Evolutionary conservation across 495 filamentous ascomycete species (phyloP).

Genomic region (Immersiella caudata): DNA sequence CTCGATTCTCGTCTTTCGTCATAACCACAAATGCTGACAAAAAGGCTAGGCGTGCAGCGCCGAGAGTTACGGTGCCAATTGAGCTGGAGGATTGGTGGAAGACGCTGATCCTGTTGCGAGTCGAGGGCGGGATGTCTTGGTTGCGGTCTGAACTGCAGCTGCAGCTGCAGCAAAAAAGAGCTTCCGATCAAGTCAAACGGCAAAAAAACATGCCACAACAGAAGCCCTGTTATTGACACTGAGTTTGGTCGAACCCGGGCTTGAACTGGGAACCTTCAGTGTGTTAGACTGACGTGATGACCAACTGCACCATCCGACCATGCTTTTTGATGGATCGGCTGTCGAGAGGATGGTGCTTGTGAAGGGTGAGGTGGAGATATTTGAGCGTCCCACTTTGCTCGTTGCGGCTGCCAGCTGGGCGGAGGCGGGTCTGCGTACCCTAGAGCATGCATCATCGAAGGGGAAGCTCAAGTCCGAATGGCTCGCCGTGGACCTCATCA

Average conservation of each 20-base stretch:
- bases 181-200: not conserved
- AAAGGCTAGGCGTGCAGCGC: not conserved
- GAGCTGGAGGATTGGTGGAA: not conserved
- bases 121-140: too few species aligned
- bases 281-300: conserved; percentile 18
- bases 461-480: not conserved
- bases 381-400: not conserved
- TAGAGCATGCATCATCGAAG: not conserved
- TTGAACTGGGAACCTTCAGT: conserved; percentile 17
- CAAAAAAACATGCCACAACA: too few species aligned
- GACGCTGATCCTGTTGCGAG: too few species aligned
- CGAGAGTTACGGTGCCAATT: not conserved
- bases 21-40: not conserved
- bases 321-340: not conserved
- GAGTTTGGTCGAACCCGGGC: conserved; percentile 13
- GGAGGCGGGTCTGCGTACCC: not conserved
- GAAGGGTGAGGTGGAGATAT: not conserved
- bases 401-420: not conserved
- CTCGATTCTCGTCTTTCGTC: not conserved
- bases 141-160: too few species aligned
- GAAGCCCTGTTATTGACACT: too few species aligned
- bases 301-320: conserved; percentile 16
- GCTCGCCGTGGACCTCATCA: too few species aligned
- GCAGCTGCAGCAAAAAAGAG: too few species aligned
- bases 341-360: not conserved